A percentile compares a stretch with the other conserved stretches of the same genome.
Evolutionary conservation across 2,329 filamentous ascomycete species (phyloP).

Genomic region (Shiraia sp.): DNA sequence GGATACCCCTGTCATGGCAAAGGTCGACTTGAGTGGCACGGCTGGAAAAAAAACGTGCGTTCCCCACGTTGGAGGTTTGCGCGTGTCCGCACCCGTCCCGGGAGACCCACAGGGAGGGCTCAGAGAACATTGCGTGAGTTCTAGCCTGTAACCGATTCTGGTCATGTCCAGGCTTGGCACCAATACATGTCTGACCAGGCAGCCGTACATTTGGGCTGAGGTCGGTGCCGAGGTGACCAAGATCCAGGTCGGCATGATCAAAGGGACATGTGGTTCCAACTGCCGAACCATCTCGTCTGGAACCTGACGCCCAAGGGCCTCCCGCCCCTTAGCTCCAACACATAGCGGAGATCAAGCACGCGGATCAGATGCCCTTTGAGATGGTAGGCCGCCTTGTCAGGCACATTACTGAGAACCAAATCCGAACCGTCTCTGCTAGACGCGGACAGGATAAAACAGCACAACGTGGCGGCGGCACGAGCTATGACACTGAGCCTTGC

Average conservation of each 20-base stretch:
- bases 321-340: slow-evolving; percentile 16
- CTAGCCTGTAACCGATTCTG: slow-evolving; percentile 22
- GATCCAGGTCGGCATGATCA: slow-evolving; percentile 15
- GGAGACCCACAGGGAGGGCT: slow-evolving; percentile 22
- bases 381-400: slow-evolving; percentile 18
- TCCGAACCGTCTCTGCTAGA: too few relatives aligned
- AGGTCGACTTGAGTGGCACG: slow-evolving; percentile 27
- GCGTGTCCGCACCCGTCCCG: slow-evolving; percentile 29
- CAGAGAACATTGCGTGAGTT: slow-evolving; percentile 19
- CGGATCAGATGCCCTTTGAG: slow-evolving; percentile 22
- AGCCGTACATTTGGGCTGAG: slow-evolving; percentile 8
- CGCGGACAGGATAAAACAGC: too few relatives aligned
- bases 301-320: slow-evolving; percentile 15
- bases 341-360: slow-evolving; percentile 14
- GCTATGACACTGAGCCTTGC: too few relatives aligned
- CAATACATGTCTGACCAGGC: slow-evolving; percentile 6
- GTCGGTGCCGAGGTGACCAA: slow-evolving; percentile 17
- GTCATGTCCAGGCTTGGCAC: slow-evolving; percentile 17
- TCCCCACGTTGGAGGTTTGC: slow-evolving; percentile 38
- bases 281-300: slow-evolving; percentile 29
- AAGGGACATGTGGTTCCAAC: slow-evolving; percentile 17
- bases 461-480: too few relatives aligned
- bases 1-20: slow-evolving; percentile 15
- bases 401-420: too few relatives aligned
- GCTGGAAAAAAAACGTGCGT: slow-evolving; percentile 32